Conservation (phyloP, 2,329 filamentous ascomycete genomes). For the Colletotrichum plurivorum region DNA sequence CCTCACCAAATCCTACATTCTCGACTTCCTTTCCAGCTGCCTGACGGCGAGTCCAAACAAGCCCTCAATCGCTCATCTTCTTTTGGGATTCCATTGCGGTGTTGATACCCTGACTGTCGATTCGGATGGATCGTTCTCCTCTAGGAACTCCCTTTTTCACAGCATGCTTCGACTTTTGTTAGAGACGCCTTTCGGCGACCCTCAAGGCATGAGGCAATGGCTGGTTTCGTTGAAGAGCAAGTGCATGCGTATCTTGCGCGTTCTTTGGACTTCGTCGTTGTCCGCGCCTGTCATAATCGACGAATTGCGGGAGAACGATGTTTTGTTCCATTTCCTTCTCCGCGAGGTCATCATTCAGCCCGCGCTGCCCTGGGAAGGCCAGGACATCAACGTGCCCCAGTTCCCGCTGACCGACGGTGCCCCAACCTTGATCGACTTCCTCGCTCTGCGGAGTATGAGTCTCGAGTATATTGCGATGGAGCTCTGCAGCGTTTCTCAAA, state of each 20-base stretch:
- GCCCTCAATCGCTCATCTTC: constrained; percentile 89
- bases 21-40: constrained; percentile 88
- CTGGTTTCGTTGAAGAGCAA: constrained; percentile 78
- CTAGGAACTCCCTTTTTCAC: constrained; percentile 85
- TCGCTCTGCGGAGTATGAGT: constrained; percentile 81
- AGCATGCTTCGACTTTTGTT: constrained; percentile 80
- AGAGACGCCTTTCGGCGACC: constrained; percentile 75
- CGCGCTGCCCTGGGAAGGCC: constrained; percentile 81
- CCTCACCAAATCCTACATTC: constrained; percentile 84
- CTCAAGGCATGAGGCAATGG: constrained; percentile 75
- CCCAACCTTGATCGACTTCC: constrained; percentile 80
- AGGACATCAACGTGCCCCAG: constrained; percentile 70
- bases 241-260: constrained; percentile 80
- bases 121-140: constrained; percentile 78
- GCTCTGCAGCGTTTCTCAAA: constrained; percentile 81
- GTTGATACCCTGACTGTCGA: constrained; percentile 79
- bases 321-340: constrained; percentile 83
- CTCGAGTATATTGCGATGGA: constrained; percentile 91
- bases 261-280: constrained; percentile 87
- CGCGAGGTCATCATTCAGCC: constrained; percentile 79
- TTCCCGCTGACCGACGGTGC: constrained; percentile 81
- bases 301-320: constrained; percentile 84
- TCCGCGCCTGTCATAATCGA: constrained; percentile 82
- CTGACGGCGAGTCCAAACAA: constrained; percentile 80
- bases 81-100: constrained; percentile 89